These are phyloP conservation scores for Trichoderma sp. DNA, from an alignment of 2,329 filamentous ascomycete species.

Conservation along the genomic window DNA sequence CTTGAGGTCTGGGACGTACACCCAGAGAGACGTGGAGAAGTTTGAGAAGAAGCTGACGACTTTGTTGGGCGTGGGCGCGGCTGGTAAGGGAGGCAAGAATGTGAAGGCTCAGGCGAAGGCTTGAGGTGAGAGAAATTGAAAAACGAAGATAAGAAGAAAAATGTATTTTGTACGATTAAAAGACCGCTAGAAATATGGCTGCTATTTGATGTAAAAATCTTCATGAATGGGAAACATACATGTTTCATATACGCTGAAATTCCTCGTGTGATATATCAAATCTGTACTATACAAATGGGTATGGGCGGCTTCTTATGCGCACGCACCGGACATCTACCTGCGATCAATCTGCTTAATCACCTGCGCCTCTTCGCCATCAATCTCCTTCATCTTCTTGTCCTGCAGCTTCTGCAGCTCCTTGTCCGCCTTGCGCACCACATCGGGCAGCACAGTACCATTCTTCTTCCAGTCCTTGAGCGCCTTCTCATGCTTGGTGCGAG, in stretches of 20 bases:
- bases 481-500: constrained; percentile 48
- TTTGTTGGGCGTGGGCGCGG: constrained; percentile 25
- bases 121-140: constrained; percentile 10
- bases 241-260: background rate
- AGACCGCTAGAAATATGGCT: background rate
- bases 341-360: constrained; percentile 41
- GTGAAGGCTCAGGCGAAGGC: constrained; percentile 28
- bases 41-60: constrained; percentile 42
- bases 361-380: constrained; percentile 50
- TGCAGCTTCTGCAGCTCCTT: constrained; percentile 48
- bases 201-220: constrained; percentile 13
- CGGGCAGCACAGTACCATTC: constrained; percentile 42
- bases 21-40: constrained; percentile 31
- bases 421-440: constrained; percentile 49
- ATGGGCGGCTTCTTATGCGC: background rate
- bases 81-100: constrained; percentile 17
- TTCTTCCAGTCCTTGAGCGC: constrained; percentile 49
- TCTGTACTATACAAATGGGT: background rate
- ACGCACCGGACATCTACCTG: background rate
- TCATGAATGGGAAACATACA: constrained; percentile 15
- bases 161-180: constrained; percentile 2
- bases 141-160: no score
- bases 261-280: constrained; percentile 22
- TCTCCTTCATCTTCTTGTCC: constrained; percentile 51
- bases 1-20: constrained; percentile 38